Evolutionary conservation across 768 basidiomycete species (phyloP).

Genomic region (Pilatotrama ljubarskyi): DNA sequence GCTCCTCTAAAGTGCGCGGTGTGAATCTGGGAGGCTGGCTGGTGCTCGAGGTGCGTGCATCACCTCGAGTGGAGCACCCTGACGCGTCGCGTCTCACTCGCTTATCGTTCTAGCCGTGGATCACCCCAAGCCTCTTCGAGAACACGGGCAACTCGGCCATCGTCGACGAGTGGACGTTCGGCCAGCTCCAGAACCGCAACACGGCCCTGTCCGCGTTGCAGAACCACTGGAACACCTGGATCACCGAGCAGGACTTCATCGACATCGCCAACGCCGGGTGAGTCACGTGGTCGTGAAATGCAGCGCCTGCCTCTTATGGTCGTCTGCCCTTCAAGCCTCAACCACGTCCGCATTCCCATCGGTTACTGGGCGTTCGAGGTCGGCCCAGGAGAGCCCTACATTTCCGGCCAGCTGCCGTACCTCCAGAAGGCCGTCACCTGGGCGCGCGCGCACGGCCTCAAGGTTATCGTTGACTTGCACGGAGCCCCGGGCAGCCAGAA

Average conservation of each 20-base stretch:
- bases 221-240: slow-evolving; percentile 73
- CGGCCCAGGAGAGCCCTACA: slow-evolving; percentile 72
- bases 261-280: slow-evolving; percentile 77
- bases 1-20: slow-evolving; percentile 71
- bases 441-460: slow-evolving; percentile 70
- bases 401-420: slow-evolving; percentile 75
- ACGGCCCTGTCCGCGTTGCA: slow-evolving; percentile 54
- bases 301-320: neutral
- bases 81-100: slow-evolving; percentile 5
- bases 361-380: slow-evolving; percentile 93
- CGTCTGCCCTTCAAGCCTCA: slow-evolving; percentile 45
- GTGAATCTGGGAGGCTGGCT: slow-evolving; percentile 80
- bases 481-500: slow-evolving; percentile 85
- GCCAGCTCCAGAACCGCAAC: slow-evolving; percentile 53
- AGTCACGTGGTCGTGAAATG: slow-evolving; percentile 25
- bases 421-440: slow-evolving; percentile 65
- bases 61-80: neutral
- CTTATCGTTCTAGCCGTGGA: slow-evolving; percentile 56
- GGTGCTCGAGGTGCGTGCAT: slow-evolving; percentile 45
- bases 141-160: slow-evolving; percentile 56
- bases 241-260: slow-evolving; percentile 78
- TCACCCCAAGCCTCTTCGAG: slow-evolving; percentile 75
- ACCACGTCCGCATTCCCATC: slow-evolving; percentile 82
- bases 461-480: slow-evolving; percentile 73
- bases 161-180: slow-evolving; percentile 80